Base-by-base conservation (phyloP, 1,284 basidiomycete genomes). In the Ceratobasidium sp. region DNA sequence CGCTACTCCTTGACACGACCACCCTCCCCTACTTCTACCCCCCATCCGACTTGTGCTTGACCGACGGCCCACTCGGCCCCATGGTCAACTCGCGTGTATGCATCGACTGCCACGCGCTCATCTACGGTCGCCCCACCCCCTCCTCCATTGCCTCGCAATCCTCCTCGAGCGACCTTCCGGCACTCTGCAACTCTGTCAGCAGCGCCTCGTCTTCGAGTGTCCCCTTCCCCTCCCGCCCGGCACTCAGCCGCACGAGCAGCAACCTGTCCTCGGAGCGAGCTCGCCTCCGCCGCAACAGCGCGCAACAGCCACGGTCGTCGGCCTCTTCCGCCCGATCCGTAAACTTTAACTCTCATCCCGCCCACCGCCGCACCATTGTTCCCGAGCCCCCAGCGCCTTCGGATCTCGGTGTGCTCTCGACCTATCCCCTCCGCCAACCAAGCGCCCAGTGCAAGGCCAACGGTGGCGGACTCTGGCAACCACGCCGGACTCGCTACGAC, bases 391-490 rank as follows among this genome's bases (percentile, higher is more conserved):
- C 85, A 42, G 17, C 69, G 0, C 74, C 75, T 56, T 56, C 72
- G 2, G 76, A 77, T 65, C 75, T 78, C 42, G 73, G 73, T 56
- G 70, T 70, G 25, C 70, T 74, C 60, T 50, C 69, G 68, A 82
- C 87, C 0, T 91, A 91, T 72, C 89, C 90, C 2, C 83, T 91
- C 25, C 81, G 83, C 53, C 84, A 84, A 60, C 83, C 86, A 5
- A 86, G 84, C 73, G 80, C 83, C 54, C 81, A 90, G 12, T 91
- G 90, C 79, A 91, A 91, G 74, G 87, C 86, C 1, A 85, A 84
- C 20, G 89, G 90, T 53, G 89, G 88, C 13, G 89, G 90, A 10
- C 85, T 89, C 32, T 91, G 90, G 89, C 83, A 84, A 72, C 90
- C 89, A 22, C 82, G 69, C 77, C 85, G 84, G 42, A 78, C 84